A percentile compares a stretch with the other conserved stretches of the same genome.
Conservation (phyloP, 805 yeast species). For the Saccharomycopsis selenospora region DNA sequence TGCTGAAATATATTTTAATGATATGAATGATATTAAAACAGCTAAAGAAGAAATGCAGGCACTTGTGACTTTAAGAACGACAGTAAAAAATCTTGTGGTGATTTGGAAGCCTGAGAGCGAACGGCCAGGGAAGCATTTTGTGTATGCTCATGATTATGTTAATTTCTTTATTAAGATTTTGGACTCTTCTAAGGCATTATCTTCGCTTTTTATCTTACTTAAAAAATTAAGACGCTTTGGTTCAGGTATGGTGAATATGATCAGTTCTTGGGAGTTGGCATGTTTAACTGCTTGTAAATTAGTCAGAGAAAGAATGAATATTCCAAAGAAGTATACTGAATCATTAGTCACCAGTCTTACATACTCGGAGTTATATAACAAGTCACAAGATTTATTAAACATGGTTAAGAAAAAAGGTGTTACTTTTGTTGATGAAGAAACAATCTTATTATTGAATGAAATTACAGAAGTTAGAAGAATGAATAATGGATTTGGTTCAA, state of each 20-base stretch:
- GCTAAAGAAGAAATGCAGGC: slow-evolving; percentile 58
- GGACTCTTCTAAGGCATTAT: slow-evolving; percentile 46
- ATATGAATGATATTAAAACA: slow-evolving; percentile 40
- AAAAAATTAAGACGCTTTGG: slow-evolving; percentile 74
- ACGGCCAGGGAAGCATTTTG: slow-evolving; percentile 88
- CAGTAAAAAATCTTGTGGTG: slow-evolving; percentile 63
- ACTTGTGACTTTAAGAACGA: slow-evolving; percentile 58
- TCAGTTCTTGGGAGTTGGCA: slow-evolving; percentile 58
- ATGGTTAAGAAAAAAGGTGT: slow-evolving; percentile 25
- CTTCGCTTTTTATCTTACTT: slow-evolving; percentile 50
- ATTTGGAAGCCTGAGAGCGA: slow-evolving; percentile 94
- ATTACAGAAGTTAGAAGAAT: slow-evolving; percentile 56
- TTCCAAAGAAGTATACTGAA: slow-evolving; percentile 47
- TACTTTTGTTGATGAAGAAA: slow-evolving; percentile 32
- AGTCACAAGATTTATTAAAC: slow-evolving; percentile 30
- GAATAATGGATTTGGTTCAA: slow-evolving; percentile 77
- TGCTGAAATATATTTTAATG: slow-evolving; percentile 54
- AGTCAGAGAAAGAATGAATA: slow-evolving; percentile 37
- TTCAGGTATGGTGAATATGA: slow-evolving; percentile 63
- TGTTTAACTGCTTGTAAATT: slow-evolving; percentile 47
- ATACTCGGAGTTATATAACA: slow-evolving; percentile 36
- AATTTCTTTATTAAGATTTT: slow-evolving; percentile 53
- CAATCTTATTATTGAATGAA: slow-evolving; percentile 41
- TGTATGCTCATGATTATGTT: slow-evolving; percentile 65
- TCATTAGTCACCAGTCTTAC: slow-evolving; percentile 38